A percentile compares a stretch with the other conserved stretches of the same genome.
These are phyloP conservation scores for Nepenthes gracilis DNA, from an alignment of 148 eudicot species.

Conservation along the genomic window DNA sequence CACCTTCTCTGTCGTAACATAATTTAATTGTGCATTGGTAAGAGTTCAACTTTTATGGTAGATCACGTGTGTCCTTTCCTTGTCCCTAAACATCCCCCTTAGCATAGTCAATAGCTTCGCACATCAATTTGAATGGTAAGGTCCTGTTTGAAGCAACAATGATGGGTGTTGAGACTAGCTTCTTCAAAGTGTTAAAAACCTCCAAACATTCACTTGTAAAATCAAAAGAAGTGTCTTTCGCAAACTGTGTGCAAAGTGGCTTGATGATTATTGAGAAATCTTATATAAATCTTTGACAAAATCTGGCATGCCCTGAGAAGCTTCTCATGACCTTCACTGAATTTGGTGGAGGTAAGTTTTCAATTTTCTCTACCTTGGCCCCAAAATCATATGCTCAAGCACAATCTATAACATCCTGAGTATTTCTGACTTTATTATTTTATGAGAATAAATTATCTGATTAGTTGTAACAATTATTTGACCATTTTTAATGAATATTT, in stretches of 20 bases:
- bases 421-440: too few species aligned
- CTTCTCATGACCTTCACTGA: neutral
- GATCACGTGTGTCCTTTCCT: neutral
- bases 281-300: neutral
- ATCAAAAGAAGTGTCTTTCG: neutral
- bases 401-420: neutral
- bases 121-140: neutral
- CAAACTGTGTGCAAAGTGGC: neutral
- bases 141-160: neutral
- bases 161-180: neutral
- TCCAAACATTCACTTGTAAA: neutral
- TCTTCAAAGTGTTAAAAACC: neutral
- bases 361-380: conserved; percentile 1
- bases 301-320: neutral
- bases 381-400: neutral
- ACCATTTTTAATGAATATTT: too few species aligned
- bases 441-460: too few species aligned
- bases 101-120: neutral
- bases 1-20: neutral
- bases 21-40: neutral
- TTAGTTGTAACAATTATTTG: too few species aligned
- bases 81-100: neutral
- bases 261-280: neutral
- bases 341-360: neutral
- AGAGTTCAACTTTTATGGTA: neutral